Percentiles rank a stretch among this genome's conserved stretches.
phyloP scores from a whole-genome alignment of 495 filamentous ascomycete genomes.

The Poronia punctata region DNA sequence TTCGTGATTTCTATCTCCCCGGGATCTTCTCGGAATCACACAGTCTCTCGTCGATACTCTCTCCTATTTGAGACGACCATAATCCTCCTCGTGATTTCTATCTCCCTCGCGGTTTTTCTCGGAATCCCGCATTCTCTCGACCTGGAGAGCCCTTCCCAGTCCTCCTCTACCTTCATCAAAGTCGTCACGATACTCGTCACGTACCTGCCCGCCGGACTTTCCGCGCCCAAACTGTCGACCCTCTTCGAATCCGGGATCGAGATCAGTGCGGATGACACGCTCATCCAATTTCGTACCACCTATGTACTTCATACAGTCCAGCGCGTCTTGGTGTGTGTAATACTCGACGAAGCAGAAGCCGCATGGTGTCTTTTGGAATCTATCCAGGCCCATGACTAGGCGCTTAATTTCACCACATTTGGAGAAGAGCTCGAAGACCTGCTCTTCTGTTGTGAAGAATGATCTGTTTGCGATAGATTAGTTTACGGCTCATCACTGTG shows the following conservation, averaged over 20 bases:
- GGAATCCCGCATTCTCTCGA: conserved; percentile 53
- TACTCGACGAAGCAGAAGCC: conserved; percentile 99
- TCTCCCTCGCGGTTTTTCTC: conserved; percentile 31
- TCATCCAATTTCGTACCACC: conserved; percentile 99
- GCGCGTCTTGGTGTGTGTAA: conserved; percentile 91
- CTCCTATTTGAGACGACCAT: conserved; percentile 39
- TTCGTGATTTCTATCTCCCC: too few relatives aligned
- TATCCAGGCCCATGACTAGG: conserved; percentile 95
- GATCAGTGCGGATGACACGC: conserved; percentile 90
- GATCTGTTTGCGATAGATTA: conserved; percentile 60
- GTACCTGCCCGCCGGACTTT: conserved; percentile 93
- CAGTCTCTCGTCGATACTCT: background rate
- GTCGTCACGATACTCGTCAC: conserved; percentile 95
- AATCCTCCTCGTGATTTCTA: conserved; percentile 39
- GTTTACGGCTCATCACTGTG: too few relatives aligned
- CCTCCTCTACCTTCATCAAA: conserved; percentile 93
- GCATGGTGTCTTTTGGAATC: conserved; percentile 94
- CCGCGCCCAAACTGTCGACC: conserved; percentile 86
- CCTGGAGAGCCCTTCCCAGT: conserved; percentile 54
- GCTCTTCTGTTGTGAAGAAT: conserved; percentile 99
- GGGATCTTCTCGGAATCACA: too few relatives aligned
- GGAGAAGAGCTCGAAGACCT: conserved; percentile 93
- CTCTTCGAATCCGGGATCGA: conserved; percentile 93
- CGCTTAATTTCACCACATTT: conserved; percentile 98
- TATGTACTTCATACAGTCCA: conserved; percentile 97